Evolutionary conservation across 2,329 filamentous ascomycete species (phyloP).

Genomic region (Coniochaeta hoffmannii): DNA sequence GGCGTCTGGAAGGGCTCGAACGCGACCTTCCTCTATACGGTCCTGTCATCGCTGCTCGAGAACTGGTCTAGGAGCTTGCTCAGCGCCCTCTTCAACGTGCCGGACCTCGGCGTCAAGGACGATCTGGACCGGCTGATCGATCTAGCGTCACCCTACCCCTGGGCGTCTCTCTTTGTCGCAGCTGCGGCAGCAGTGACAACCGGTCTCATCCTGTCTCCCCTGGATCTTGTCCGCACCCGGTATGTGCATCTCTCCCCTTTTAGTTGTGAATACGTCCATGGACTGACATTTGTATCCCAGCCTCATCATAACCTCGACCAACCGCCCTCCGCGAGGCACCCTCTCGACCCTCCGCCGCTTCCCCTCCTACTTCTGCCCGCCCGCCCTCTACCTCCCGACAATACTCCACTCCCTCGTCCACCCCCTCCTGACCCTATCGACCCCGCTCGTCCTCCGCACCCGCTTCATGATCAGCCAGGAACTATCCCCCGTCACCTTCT

Average conservation of each 20-base stretch:
- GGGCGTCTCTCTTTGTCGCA: constrained; percentile 70
- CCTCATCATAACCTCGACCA: constrained; percentile 77
- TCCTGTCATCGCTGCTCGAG: constrained; percentile 79
- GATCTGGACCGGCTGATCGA: constrained; percentile 69
- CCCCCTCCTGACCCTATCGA: constrained; percentile 72
- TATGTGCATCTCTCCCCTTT: constrained; percentile 30
- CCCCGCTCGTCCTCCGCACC: constrained; percentile 79
- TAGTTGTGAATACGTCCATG: background rate
- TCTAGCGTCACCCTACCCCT: constrained; percentile 71
- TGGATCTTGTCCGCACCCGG: constrained; percentile 82
- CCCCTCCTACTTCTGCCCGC: constrained; percentile 67
- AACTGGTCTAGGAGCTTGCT: constrained; percentile 87
- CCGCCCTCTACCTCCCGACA: constrained; percentile 71
- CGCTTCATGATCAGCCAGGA: constrained; percentile 78
- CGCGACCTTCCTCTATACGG: constrained; percentile 82
- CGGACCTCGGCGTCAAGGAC: constrained; percentile 70
- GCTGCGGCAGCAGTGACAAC: constrained; percentile 60
- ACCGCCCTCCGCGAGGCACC: constrained; percentile 67
- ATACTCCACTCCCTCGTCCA: constrained; percentile 80
- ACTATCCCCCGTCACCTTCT: constrained; percentile 73
- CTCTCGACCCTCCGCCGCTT: constrained; percentile 70
- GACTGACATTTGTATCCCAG: constrained; percentile 31
- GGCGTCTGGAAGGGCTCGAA: constrained; percentile 95
- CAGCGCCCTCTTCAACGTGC: constrained; percentile 84
- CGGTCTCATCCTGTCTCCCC: constrained; percentile 72